These are phyloP conservation scores for Avena insularis DNA, from an alignment of 176 grass and related monocot species.

Conservation along the genomic window DNA sequence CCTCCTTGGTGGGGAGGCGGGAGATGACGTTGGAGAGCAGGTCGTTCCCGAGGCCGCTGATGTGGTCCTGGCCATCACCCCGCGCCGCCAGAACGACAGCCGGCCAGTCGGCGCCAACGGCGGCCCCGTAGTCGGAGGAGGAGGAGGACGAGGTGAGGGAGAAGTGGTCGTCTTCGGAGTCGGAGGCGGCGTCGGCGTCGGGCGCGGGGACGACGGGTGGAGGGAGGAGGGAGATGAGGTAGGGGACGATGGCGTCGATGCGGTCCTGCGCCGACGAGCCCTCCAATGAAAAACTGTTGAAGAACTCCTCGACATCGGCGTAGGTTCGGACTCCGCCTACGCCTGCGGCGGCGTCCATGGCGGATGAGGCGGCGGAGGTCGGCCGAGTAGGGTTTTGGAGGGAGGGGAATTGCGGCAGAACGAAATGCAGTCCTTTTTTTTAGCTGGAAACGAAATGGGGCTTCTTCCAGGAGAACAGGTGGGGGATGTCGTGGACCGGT, in stretches of 20 bases:
- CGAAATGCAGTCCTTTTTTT: no score
- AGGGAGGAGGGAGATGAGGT: constrained; percentile 11
- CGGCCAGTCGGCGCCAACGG: not conserved
- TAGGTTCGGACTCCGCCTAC: not conserved
- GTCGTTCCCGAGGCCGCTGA: constrained; percentile 27
- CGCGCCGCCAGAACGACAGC: not conserved
- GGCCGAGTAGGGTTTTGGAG: constrained; percentile 8
- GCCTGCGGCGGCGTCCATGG: not conserved
- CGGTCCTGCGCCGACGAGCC: not conserved
- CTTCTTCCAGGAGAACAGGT: no score
- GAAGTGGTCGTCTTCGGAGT: not conserved
- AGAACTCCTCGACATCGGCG: not conserved
- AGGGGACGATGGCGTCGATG: not conserved
- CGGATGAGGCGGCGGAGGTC: not conserved
- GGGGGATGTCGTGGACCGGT: no score
- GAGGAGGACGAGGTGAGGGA: not conserved
- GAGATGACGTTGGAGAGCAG: constrained; percentile 45
- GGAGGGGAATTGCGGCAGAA: not conserved
- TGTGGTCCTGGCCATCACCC: constrained; percentile 36
- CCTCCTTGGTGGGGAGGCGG: constrained; percentile 44
- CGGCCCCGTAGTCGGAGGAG: not conserved
- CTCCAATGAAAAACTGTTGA: not conserved
- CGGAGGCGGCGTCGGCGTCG: not conserved
- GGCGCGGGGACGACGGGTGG: not conserved
- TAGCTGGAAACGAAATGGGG: no score